Evolutionary conservation across 108 stramenopile genomes (phyloP), one percentile per base, ranked within the genome.

Genomic region (Cyclostephanos tholiformis): DNA sequence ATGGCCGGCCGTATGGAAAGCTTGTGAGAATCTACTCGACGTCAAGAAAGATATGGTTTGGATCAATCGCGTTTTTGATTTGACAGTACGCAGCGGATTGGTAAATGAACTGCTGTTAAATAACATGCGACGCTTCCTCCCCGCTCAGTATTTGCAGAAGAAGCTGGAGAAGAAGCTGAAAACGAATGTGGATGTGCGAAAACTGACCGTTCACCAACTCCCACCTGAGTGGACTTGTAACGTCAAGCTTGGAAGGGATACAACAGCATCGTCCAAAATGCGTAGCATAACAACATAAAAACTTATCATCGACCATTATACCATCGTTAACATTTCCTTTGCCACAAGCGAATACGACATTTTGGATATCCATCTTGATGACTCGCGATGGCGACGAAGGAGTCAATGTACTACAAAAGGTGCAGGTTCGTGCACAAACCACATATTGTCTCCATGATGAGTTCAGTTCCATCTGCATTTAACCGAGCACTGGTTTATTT

Each of bases 1-100:
- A 13, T 82, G 77, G 72, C 76, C 82, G 8, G 71, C 77, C 0
- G 56, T 82, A 30, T 78, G 76, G 82, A 78, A 74, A 52, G 72
- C 73, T 14, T 79, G 77, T 41, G 55, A 63, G 44, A 74, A 66
- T 44, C 63, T 69, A 7, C 79, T 80, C 26, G 63, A 74, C 53
- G 35, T 52, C 8, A 30, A 74, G 14, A 67, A 63, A 20, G 73
- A 80, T 62, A 65, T 80, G 32, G 48, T 49, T 19, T 52, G 63
- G 67, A 69, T 80, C 9, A 74, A 80, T 46, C 67, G 38, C 25
- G 46, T 80, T 19, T 80, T 80, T 60, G 79, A 74, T 41, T n/a
- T 74, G 7, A 69, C 72, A 6, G 49, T 63, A 13, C 67, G 58
- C 27, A 65, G 57, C 49, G 79, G 79, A 63, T 41, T 46, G 6